Evolutionary conservation across 2,329 filamentous ascomycete species (phyloP).

Genomic region (Diaporthe velutina): DNA sequence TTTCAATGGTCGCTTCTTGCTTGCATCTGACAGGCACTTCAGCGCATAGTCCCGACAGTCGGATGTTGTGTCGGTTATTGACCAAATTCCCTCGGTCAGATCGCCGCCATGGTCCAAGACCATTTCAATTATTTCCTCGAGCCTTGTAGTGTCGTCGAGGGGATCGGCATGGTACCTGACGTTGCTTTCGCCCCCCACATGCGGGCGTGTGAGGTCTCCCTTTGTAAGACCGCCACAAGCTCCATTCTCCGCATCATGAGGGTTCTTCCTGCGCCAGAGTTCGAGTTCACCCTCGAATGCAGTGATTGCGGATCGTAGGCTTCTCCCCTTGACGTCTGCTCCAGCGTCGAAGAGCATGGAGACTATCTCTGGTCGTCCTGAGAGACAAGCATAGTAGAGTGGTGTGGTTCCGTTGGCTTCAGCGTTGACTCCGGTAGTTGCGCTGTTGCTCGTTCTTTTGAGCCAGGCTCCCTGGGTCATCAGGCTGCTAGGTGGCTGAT

Average conservation of each 20-base stretch:
- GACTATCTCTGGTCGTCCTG: not conserved
- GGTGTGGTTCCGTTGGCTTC: not conserved
- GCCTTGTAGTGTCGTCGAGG: not conserved
- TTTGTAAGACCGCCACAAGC: not conserved
- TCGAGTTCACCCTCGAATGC: not conserved
- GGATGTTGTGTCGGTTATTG: not conserved
- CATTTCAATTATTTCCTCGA: not conserved
- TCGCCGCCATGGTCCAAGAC: not conserved
- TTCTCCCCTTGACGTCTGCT: not conserved
- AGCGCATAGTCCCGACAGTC: not conserved
- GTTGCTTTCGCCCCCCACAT: not conserved
- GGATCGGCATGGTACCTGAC: not conserved
- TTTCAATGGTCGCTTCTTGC: not conserved
- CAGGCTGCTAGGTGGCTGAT: not conserved
- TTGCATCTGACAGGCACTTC: not conserved
- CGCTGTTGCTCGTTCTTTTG: not conserved
- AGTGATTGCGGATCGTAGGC: not conserved
- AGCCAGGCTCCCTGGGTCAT: not conserved
- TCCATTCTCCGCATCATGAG: not conserved
- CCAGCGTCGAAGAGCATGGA: not conserved
- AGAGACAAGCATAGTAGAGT: not conserved
- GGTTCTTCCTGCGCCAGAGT: not conserved
- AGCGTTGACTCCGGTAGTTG: not conserved
- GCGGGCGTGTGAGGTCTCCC: not conserved
- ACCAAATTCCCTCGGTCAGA: not conserved